Evolutionary conservation across 2,329 filamentous ascomycete genomes (phyloP).

Genomic region (Grosmannia serpens): DNA sequence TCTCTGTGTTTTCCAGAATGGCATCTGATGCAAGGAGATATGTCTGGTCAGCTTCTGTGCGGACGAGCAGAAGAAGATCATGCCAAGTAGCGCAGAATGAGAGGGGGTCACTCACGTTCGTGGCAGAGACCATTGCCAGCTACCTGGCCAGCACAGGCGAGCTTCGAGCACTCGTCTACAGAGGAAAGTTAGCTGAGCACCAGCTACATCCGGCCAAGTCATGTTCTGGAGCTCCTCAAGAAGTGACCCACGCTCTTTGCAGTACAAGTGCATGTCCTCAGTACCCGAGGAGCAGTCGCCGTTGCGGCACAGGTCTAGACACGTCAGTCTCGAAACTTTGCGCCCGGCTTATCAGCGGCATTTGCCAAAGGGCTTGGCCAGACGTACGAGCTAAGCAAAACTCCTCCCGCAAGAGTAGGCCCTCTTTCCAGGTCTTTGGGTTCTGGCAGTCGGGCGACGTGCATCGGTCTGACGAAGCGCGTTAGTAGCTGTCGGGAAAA

Average conservation of each 20-base stretch:
- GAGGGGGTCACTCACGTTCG: slow-evolving; percentile 6
- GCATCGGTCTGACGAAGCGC: slow-evolving; percentile 4
- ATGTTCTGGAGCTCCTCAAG: not conserved
- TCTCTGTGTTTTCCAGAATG: not conserved
- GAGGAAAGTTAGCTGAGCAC: not conserved
- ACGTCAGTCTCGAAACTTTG: not conserved
- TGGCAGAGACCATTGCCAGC: slow-evolving; percentile 1
- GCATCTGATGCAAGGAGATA: not conserved
- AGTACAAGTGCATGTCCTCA: slow-evolving; percentile 3
- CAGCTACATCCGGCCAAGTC: not conserved
- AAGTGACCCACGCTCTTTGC: slow-evolving; percentile 2
- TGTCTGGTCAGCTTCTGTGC: not conserved
- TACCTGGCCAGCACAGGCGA: not conserved
- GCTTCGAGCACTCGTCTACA: slow-evolving; percentile 6
- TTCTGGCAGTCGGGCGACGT: not conserved
- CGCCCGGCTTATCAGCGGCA: not conserved
- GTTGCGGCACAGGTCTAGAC: slow-evolving; percentile 6
- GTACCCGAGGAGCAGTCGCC: not conserved
- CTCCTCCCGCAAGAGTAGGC: slow-evolving; percentile 2
- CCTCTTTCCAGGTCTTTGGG: slow-evolving; percentile 6
- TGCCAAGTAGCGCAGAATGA: not conserved
- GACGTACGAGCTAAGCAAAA: slow-evolving; percentile 9
- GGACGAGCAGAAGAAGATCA: not conserved
- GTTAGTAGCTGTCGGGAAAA: not conserved
- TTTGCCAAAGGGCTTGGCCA: not conserved